These are phyloP conservation scores for Nephromyces sp. DNA, from an alignment of 169 alveolate genomes.

Conservation along the genomic window DNA sequence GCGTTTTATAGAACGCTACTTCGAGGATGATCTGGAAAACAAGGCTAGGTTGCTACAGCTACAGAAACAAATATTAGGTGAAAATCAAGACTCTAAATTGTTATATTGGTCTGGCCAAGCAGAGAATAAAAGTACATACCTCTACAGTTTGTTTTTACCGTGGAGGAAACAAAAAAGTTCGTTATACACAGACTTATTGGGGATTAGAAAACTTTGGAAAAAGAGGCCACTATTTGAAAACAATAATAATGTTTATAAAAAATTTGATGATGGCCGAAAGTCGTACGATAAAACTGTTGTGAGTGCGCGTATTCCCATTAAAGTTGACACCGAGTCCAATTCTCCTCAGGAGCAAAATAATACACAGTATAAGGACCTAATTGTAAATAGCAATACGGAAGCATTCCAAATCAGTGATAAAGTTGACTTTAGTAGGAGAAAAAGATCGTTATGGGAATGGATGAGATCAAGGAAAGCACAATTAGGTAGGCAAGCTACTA, in stretches of 20 bases:
- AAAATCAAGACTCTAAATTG: background rate
- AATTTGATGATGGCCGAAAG: background rate
- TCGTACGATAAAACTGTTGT: background rate
- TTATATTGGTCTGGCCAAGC: background rate
- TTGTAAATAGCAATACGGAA: background rate
- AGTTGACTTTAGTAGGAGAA: background rate
- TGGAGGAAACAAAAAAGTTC: background rate
- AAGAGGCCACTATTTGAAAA: background rate
- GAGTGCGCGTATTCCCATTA: too few species aligned
- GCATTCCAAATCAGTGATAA: background rate
- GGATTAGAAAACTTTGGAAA: background rate
- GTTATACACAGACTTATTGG: background rate
- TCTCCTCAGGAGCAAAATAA: background rate
- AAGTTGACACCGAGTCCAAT: too few species aligned
- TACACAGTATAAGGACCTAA: background rate
- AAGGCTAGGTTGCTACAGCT: background rate
- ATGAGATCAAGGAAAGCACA: background rate
- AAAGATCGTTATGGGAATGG: background rate
- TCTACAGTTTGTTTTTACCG: background rate
- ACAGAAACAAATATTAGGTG: too few species aligned
- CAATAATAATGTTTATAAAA: background rate
- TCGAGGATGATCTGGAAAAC: conserved; percentile 24
- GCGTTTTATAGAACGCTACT: conserved; percentile 36
- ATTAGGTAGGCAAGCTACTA: background rate
- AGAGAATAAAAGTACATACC: background rate